Conservation (phyloP, 1,139 yeast species). For the Taphrina deformans region DNA sequence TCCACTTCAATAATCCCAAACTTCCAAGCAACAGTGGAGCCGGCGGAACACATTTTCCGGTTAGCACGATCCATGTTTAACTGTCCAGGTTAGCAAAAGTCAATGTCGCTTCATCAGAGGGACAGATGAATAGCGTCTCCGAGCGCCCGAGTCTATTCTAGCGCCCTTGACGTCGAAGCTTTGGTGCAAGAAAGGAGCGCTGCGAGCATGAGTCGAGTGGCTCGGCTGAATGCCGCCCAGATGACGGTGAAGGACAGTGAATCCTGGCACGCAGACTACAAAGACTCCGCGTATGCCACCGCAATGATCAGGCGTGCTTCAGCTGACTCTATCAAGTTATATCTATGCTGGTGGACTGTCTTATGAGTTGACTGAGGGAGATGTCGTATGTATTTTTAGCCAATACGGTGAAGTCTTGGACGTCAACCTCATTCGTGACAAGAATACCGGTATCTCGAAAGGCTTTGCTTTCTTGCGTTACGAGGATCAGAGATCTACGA, state of each 20-base stretch:
- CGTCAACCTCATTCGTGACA: constrained; percentile 68
- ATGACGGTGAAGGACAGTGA: constrained; percentile 32
- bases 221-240: constrained; percentile 33
- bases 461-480: constrained; percentile 85
- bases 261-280: constrained; percentile 54
- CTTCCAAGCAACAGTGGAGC: background rate
- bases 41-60: background rate
- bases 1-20: background rate
- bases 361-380: constrained; percentile 65
- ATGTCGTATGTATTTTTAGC: constrained; percentile 73
- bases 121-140: too few relatives aligned
- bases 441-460: constrained; percentile 63
- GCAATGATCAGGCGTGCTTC: background rate
- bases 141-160: too few relatives aligned
- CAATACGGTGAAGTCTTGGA: constrained; percentile 89
- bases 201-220: constrained; percentile 6
- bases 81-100: too few relatives aligned
- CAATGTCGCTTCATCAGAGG: too few relatives aligned
- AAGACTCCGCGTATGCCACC: constrained; percentile 55
- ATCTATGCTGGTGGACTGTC: constrained; percentile 69
- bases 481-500: constrained; percentile 76
- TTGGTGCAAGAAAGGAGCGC: too few relatives aligned
- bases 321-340: constrained; percentile 12
- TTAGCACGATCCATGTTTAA: too few relatives aligned
- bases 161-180: too few relatives aligned